Evolutionary conservation across 352 stramenopile genomes (phyloP).

Genomic region (Phytophthora pisi): DNA sequence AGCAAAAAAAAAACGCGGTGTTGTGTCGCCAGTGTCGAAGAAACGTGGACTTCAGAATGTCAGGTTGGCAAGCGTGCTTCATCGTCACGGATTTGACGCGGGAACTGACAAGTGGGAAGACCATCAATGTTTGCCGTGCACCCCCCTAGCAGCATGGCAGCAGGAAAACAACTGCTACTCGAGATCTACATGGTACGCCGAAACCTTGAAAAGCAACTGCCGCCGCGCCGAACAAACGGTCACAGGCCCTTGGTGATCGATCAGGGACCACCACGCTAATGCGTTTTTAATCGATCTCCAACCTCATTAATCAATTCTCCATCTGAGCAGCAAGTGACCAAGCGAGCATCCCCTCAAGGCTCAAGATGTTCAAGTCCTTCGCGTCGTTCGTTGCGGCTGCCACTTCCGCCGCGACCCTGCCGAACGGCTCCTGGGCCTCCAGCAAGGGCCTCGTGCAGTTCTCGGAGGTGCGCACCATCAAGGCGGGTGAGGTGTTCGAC

Average conservation of each 20-base stretch:
- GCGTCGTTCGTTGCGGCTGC: constrained; percentile 9
- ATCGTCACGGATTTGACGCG: constrained; percentile 1
- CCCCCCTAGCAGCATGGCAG: neutral
- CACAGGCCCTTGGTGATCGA: neutral
- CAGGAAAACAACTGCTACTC: neutral
- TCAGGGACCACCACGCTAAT: neutral
- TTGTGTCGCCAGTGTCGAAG: no score
- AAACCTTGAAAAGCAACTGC: neutral
- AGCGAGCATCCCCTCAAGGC: neutral
- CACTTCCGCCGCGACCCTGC: constrained; percentile 18
- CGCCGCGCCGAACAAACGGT: neutral
- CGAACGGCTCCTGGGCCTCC: constrained; percentile 22
- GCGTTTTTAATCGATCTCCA: neutral
- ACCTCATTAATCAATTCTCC: constrained; percentile 3
- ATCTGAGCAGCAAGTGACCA: neutral
- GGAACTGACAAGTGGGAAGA: neutral
- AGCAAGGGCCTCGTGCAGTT: constrained; percentile 23
- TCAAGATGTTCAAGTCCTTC: constrained; percentile 19
- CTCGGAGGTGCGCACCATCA: constrained; percentile 8
- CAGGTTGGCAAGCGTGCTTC: neutral
- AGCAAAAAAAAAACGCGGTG: no score
- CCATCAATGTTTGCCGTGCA: neutral
- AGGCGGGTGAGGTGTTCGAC: constrained; percentile 15
- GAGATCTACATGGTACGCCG: neutral
- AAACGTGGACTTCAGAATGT: neutral